Percentiles rank a stretch among this genome's conserved stretches.
Conservation (phyloP, 352 stramenopile genomes). For the Globisporangium lucens region DNA sequence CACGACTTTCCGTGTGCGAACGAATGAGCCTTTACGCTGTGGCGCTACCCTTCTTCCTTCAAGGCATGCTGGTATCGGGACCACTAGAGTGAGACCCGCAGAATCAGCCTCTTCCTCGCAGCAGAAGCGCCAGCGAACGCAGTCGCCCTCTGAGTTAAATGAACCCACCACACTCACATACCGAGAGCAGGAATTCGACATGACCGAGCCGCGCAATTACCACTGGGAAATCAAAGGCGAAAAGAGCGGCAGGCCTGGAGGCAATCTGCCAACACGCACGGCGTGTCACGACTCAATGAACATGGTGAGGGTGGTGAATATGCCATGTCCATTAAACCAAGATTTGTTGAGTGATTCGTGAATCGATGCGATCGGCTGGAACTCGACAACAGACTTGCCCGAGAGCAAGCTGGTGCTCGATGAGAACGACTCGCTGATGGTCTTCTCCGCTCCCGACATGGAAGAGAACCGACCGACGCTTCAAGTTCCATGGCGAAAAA, state of each 20-base stretch:
- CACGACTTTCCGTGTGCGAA: no score
- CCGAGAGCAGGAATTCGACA: constrained; percentile 52
- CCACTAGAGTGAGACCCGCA: no score
- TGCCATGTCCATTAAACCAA: constrained; percentile 61
- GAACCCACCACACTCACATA: no score
- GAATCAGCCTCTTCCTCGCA: no score
- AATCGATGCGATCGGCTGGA: no score
- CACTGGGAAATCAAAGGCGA: constrained; percentile 52
- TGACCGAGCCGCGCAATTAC: constrained; percentile 68
- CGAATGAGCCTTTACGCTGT: no score
- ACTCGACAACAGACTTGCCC: no score
- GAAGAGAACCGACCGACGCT: constrained; percentile 77
- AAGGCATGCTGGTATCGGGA: no score
- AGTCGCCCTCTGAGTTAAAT: no score
- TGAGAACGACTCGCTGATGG: constrained; percentile 77
- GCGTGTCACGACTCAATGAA: neutral
- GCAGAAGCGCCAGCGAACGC: no score
- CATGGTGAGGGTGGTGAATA: neutral
- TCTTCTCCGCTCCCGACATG: constrained; percentile 72
- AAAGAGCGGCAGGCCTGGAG: neutral
- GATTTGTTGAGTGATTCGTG: constrained; percentile 62
- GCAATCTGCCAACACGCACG: neutral
- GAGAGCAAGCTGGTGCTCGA: constrained; percentile 76
- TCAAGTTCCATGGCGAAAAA: constrained; percentile 74
- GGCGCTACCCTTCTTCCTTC: no score